Conservation (phyloP, 371 early-diverging fungal genomes). For the Mucor piriformis region DNA sequence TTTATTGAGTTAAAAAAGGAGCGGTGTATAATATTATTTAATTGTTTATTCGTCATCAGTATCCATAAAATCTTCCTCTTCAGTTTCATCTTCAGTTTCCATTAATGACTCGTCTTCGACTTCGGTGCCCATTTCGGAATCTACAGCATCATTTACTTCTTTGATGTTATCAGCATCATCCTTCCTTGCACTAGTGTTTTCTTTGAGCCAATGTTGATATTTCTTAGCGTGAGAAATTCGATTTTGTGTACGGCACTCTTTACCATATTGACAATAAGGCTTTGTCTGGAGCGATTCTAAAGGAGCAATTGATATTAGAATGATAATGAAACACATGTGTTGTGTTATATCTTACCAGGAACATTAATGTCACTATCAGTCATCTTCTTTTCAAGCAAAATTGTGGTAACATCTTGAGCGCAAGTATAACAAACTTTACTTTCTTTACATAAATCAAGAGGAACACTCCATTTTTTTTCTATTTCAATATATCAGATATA, state of each 20-base stretch:
- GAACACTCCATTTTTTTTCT: constrained; percentile 39
- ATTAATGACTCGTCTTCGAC: constrained; percentile 5
- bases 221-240: constrained; percentile 38
- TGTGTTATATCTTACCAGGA: constrained; percentile 20
- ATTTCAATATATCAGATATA: not conserved
- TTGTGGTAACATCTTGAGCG: constrained; percentile 28
- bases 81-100: constrained; percentile 3
- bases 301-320: not conserved
- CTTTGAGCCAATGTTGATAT: constrained; percentile 46
- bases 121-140: not conserved
- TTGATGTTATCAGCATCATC: not conserved
- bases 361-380: constrained; percentile 5
- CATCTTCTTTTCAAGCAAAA: constrained; percentile 31
- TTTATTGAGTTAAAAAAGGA: too few relatives aligned
- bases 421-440: constrained; percentile 45
- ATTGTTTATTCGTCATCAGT: constrained; percentile 17
- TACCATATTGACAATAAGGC: constrained; percentile 46
- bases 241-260: constrained; percentile 41
- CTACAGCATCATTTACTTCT: too few relatives aligned
- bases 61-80: constrained; percentile 19
- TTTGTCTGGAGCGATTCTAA: constrained; percentile 16
- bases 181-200: not conserved
- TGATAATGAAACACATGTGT: not conserved
- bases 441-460: constrained; percentile 27
- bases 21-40: not conserved